phyloP scores from a whole-genome alignment of 306 rosid genomes.

The Quercus bicolor region DNA sequence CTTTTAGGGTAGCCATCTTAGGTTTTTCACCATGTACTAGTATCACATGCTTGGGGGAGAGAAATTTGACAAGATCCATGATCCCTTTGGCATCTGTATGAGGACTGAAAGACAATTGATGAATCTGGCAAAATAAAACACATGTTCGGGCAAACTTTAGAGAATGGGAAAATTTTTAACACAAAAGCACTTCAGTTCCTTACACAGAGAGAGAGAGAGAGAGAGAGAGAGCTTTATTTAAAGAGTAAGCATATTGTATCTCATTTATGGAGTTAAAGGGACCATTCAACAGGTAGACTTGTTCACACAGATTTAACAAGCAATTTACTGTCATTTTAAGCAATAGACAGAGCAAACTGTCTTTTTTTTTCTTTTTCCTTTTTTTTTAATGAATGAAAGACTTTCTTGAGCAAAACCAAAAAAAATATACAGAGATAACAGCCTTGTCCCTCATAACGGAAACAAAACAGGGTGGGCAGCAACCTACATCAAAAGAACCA shows the following conservation, averaged over 20 bases:
- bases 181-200: background rate
- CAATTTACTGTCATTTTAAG: background rate
- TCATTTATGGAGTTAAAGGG: background rate
- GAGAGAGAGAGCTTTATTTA: background rate
- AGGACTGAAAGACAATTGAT: slow-evolving; percentile 89
- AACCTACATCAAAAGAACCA: too few relatives aligned
- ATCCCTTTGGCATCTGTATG: slow-evolving; percentile 95
- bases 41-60: slow-evolving; percentile 82
- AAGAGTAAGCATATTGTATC: background rate
- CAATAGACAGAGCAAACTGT: background rate
- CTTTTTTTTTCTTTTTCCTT: background rate
- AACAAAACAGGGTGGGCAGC: too few relatives aligned
- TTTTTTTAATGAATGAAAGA: too few relatives aligned
- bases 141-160: slow-evolving; percentile 1
- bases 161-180: slow-evolving; percentile 2
- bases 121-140: slow-evolving; percentile 57
- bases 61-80: slow-evolving; percentile 90
- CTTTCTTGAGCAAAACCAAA: too few relatives aligned
- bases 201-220: background rate
- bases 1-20: slow-evolving; percentile 72
- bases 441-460: too few relatives aligned
- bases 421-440: too few relatives aligned
- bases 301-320: background rate
- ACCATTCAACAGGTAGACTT: background rate
- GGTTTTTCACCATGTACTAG: slow-evolving; percentile 95